A percentile compares a stretch with the other conserved stretches of the same genome.
Evolutionary conservation across 768 basidiomycete species (phyloP).

Genomic region (Aureoboletus auriporus): DNA sequence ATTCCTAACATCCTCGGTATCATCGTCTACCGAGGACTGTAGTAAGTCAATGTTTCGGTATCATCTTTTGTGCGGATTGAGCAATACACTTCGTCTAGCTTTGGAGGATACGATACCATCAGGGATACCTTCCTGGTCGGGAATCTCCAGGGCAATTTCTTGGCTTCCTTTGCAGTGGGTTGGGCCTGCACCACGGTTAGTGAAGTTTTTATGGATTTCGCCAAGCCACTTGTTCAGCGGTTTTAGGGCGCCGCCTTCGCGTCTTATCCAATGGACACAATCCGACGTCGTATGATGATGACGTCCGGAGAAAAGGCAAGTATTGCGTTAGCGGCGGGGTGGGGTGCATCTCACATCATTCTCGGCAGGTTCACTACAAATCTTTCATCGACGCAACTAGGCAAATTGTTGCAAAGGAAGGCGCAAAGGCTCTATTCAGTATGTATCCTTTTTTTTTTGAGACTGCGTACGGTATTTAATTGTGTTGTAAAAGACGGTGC

Average conservation of each 20-base stretch:
- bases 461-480: background rate
- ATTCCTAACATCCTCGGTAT: slow-evolving; percentile 40
- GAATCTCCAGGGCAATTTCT: slow-evolving; percentile 35
- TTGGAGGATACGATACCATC: slow-evolving; percentile 42
- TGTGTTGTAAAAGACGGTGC: slow-evolving; percentile 46
- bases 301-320: slow-evolving; percentile 35
- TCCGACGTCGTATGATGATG: slow-evolving; percentile 48
- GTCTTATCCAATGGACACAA: slow-evolving; percentile 43
- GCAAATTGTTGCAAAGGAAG: slow-evolving; percentile 41
- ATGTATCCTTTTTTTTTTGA: slow-evolving; percentile 6
- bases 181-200: slow-evolving; percentile 39
- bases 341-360: background rate
- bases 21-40: slow-evolving; percentile 41
- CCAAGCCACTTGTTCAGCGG: background rate
- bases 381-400: slow-evolving; percentile 36
- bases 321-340: background rate
- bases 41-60: slow-evolving; percentile 25
- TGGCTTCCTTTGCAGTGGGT: slow-evolving; percentile 39
- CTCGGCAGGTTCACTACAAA: slow-evolving; percentile 33
- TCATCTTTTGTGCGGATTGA: background rate
- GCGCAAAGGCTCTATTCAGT: slow-evolving; percentile 36
- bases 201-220: background rate
- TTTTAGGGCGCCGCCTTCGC: slow-evolving; percentile 33
- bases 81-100: slow-evolving; percentile 21
- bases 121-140: slow-evolving; percentile 38